Evolutionary conservation across 805 yeast species (phyloP).

Genomic region (Candida vaughaniae): DNA sequence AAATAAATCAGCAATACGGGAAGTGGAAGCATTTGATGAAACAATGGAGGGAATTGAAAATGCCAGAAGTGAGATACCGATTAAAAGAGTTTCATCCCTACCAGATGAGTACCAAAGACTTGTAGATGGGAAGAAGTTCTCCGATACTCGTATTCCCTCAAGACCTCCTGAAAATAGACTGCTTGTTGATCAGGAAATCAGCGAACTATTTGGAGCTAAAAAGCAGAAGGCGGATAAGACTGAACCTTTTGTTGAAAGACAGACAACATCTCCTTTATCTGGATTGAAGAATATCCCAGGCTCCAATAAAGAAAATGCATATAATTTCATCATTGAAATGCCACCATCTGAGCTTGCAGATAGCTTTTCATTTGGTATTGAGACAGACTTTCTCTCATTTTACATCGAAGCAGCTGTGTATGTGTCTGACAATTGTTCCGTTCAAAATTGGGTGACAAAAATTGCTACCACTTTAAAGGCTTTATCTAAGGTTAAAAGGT

Average conservation of each 20-base stretch:
- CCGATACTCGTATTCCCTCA: not conserved
- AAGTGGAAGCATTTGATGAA: constrained; percentile 20
- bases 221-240: not conserved
- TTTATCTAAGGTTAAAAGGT: constrained; percentile 34
- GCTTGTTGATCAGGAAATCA: constrained; percentile 13
- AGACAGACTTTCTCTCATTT: constrained; percentile 47
- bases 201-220: constrained; percentile 16
- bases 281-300: constrained; percentile 26
- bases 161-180: constrained; percentile 1
- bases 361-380: constrained; percentile 48
- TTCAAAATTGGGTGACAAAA: constrained; percentile 15
- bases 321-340: constrained; percentile 34
- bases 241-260: constrained; percentile 16
- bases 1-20: constrained; percentile 39
- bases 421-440: constrained; percentile 12
- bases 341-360: constrained; percentile 20
- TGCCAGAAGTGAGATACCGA: constrained; percentile 22
- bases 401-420: constrained; percentile 42
- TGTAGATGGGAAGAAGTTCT: constrained; percentile 3
- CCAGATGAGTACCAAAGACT: constrained; percentile 33
- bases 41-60: constrained; percentile 1
- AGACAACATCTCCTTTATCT: constrained; percentile 25
- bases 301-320: constrained; percentile 27
- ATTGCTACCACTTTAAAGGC: constrained; percentile 21
- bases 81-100: constrained; percentile 43